Evolutionary conservation across 2,329 filamentous ascomycete genomes (phyloP).

Genomic region (Monilinia vaccinii-corymbosi): DNA sequence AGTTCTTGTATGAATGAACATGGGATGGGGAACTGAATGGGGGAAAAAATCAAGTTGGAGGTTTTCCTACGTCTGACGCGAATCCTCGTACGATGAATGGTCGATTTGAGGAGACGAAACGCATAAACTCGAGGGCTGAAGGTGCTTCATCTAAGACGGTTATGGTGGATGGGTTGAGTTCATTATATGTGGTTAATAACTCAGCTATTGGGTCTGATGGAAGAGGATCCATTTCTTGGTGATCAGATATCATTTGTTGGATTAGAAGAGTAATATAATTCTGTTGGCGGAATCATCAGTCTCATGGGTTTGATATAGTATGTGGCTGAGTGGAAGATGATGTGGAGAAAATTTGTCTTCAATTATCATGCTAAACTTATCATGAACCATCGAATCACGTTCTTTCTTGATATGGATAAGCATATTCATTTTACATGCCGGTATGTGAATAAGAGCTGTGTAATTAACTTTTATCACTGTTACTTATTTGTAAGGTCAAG

Average conservation of each 20-base stretch:
- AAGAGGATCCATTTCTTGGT: not conserved
- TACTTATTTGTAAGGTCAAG: too few species aligned
- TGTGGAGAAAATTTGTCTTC: not conserved
- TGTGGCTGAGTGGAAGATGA: not conserved
- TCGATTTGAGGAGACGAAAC: conserved; percentile 62
- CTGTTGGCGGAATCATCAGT: too few species aligned
- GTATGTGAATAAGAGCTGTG: too few species aligned
- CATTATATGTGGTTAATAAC: conserved; percentile 62
- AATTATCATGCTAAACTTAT: not conserved
- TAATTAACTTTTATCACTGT: too few species aligned
- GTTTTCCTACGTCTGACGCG: conserved; percentile 34
- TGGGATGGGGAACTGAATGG: not conserved
- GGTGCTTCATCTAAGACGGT: conserved; percentile 56
- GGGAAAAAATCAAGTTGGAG: not conserved
- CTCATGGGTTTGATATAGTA: too few species aligned
- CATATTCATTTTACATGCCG: too few species aligned
- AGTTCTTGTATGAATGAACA: not conserved
- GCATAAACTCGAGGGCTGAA: conserved; percentile 71
- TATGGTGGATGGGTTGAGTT: conserved; percentile 54
- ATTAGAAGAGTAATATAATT: too few species aligned
- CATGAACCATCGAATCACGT: not conserved
- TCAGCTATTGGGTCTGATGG: conserved; percentile 37
- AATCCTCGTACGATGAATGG: conserved; percentile 64
- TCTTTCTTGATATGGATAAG: too few species aligned
- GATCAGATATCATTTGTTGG: not conserved